These are phyloP conservation scores for Saccharomyces hybrid DNA, from an alignment of 1,139 yeast genomes.

Conservation along the genomic window DNA sequence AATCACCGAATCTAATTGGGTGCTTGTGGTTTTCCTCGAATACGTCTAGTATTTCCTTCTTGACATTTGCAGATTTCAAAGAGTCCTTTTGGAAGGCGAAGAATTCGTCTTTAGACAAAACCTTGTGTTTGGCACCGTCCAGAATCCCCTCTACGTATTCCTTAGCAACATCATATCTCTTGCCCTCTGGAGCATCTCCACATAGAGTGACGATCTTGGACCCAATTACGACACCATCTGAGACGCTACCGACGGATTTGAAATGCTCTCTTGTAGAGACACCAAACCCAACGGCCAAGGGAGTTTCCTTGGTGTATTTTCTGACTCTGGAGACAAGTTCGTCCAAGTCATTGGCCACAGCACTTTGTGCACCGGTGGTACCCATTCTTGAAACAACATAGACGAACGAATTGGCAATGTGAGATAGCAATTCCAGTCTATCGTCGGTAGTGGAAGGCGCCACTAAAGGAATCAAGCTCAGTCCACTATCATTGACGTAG, in stretches of 20 bases:
- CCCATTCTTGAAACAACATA: constrained; percentile 98
- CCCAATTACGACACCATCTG: constrained; percentile 96
- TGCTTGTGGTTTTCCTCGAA: constrained; percentile 53
- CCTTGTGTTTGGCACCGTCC: constrained; percentile 45
- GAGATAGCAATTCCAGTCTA: constrained; percentile 66
- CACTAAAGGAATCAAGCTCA: constrained; percentile 84
- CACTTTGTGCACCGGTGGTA: constrained; percentile 76
- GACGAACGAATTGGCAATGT: constrained; percentile 88
- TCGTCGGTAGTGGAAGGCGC: constrained; percentile 96
- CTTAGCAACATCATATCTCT: constrained; percentile 52
- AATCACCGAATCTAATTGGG: constrained; percentile 79
- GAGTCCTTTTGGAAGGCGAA: constrained; percentile 22
- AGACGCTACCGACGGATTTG: constrained; percentile 62
- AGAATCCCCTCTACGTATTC: constrained; percentile 63
- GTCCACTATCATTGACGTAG: constrained; percentile 55
- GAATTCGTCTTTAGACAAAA: constrained; percentile 27
- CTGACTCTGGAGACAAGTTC: constrained; percentile 70
- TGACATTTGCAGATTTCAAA: constrained; percentile 25
- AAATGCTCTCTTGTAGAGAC: constrained; percentile 91
- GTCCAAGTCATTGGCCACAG: constrained; percentile 58
- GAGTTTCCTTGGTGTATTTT: constrained; percentile 63
- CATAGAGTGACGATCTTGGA: constrained; percentile 69
- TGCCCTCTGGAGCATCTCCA: constrained; percentile 55
- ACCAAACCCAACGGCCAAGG: constrained; percentile 96
- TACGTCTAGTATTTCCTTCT: constrained; percentile 24